These are phyloP conservation scores for Aspergillus unguis DNA, from an alignment of 2,329 filamentous ascomycete species.

Conservation along the genomic window DNA sequence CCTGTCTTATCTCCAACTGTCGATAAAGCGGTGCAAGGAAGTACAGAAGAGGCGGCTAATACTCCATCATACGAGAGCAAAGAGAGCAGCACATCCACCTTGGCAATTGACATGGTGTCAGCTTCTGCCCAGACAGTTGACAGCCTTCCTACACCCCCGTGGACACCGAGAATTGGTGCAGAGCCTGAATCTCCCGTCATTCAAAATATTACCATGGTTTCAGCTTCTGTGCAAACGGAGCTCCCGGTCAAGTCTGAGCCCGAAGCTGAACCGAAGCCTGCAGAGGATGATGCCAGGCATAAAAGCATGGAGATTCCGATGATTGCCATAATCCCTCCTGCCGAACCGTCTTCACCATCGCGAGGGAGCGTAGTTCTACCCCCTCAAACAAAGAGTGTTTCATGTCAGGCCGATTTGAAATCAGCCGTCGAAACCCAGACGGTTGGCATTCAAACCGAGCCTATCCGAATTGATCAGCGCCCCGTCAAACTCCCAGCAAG, in stretches of 20 bases:
- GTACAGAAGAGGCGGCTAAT: background rate
- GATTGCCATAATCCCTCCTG: conserved; percentile 88
- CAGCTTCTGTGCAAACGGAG: conserved; percentile 36
- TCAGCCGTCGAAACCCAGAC: conserved; percentile 49
- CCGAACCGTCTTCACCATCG: conserved; percentile 70
- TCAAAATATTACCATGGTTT: conserved; percentile 23
- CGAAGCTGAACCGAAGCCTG: conserved; percentile 15
- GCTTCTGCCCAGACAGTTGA: conserved; percentile 44
- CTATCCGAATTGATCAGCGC: conserved; percentile 78
- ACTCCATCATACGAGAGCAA: conserved; percentile 20
- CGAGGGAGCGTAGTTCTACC: conserved; percentile 72
- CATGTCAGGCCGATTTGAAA: conserved; percentile 69
- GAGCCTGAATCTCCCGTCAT: conserved; percentile 12
- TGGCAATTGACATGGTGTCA: conserved; percentile 38
- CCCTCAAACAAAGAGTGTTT: conserved; percentile 74
- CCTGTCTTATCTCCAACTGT: conserved; percentile 44
- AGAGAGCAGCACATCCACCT: conserved; percentile 31
- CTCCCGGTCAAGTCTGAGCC: conserved; percentile 13
- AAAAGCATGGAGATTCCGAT: conserved; percentile 63
- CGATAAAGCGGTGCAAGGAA: conserved; percentile 8
- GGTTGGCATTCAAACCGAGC: conserved; percentile 77
- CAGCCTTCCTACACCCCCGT: conserved; percentile 35
- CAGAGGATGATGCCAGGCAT: conserved; percentile 14
- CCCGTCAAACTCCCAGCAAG: conserved; percentile 71
- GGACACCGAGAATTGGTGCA: conserved; percentile 32